Evolutionary conservation across 306 rosid species (phyloP), one percentile per base, ranked within the genome.

Genomic region (Coriaria nepalensis): DNA sequence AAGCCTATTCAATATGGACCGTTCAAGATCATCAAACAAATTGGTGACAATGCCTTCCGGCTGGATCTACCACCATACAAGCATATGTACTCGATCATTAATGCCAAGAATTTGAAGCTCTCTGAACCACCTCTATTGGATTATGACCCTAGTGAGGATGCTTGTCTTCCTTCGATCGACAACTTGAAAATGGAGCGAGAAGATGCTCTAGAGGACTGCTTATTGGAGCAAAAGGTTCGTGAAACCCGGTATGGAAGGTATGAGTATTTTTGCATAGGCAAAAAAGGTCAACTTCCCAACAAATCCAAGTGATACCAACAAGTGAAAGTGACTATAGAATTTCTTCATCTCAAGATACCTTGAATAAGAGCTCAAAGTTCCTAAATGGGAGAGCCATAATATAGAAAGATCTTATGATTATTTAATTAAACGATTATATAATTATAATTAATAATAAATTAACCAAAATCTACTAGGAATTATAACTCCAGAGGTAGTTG

Each of bases 21-120:
- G 0, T 53, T 40, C 37, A 39, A 6, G 5, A 15, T 53, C 36
- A 14, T 20, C 13, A 9, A 38, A 9, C 9, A 14, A 20, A 14
- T 52, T 52, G 13, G 46, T 37, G 36, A 37, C 5, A 53, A 53
- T 15, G 38, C 37, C 6, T 53, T 15, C 9, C 0, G 38, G 1
- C 37, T 53, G 4, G 10, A 53, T 0, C 11, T 53, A 15, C 57
- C 8, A 52, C 45, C 41, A 35, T 49, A 35, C 20, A n/a, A 10
- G 32, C 41, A 35, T 11, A 50, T 50, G 42, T 50, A 50, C 15
- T 53, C 13, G 13, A 37, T 53, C 8, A 10, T 53, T 9, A 53
- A 53, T 40, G 47, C 15, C 35, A 36, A 40, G 14, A 15, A 38
- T 6, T 10, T 38, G 10, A 53, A 53, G 29, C 10, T 39, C 1